Conservation (phyloP, 371 early-diverging fungal genomes). For the Haplosporangium sp. region DNA sequence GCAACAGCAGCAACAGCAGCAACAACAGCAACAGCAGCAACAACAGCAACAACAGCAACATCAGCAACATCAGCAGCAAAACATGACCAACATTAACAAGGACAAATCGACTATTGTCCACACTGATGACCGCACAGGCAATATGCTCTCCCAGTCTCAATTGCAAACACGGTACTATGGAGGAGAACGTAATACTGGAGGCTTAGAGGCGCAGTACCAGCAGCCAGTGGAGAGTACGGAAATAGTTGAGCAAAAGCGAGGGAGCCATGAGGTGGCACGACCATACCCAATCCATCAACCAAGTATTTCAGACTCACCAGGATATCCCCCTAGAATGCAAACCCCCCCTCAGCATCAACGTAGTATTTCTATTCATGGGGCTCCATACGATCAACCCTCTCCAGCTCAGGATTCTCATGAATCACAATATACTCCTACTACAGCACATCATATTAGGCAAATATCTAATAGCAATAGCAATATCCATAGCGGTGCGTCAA, state of each 20-base stretch:
- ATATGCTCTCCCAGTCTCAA: constrained; percentile 3
- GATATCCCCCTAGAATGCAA: constrained; percentile 13
- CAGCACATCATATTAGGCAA: constrained; percentile 30
- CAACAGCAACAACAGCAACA: constrained; percentile 1
- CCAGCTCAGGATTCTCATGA: constrained; percentile 3
- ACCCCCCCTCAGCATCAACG: constrained; percentile 25
- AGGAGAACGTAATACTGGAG: constrained; percentile 11
- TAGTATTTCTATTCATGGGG: not conserved
- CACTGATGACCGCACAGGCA: not conserved
- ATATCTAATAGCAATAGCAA: constrained; percentile 8
- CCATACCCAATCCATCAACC: constrained; percentile 9
- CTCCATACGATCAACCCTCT: constrained; percentile 8
- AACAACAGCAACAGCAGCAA: constrained; percentile 16
- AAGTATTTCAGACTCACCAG: constrained; percentile 8
- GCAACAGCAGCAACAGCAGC: not conserved
- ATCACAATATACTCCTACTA: not conserved
- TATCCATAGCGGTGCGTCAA: not conserved
- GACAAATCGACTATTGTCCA: not conserved
- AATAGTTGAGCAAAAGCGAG: constrained; percentile 1
- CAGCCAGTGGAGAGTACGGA: constrained; percentile 7
- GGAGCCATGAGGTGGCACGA: not conserved
- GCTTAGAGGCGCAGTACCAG: constrained; percentile 14
- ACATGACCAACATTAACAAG: not conserved
- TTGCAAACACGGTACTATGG: not conserved
- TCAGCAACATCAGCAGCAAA: not conserved